Conservation (phyloP, 768 basidiomycete genomes). For the Pulveroboletus ravenelii region DNA sequence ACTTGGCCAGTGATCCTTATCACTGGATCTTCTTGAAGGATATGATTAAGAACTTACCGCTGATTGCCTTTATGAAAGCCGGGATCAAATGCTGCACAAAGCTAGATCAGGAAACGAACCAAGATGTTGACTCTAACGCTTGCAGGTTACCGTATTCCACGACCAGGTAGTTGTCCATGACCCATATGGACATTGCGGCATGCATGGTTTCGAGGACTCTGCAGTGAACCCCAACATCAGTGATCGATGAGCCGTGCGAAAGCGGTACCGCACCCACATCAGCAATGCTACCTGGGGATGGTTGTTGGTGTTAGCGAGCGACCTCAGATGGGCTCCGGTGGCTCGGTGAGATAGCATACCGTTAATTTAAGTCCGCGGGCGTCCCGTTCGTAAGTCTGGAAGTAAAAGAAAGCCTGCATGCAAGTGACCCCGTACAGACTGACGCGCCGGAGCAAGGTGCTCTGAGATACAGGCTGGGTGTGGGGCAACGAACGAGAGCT, state of each 20-base stretch:
- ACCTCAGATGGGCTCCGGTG: neutral
- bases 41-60: conserved; percentile 10
- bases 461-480: neutral
- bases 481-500: neutral
- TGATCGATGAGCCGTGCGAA: neutral
- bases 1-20: conserved; percentile 5
- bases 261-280: conserved; percentile 6
- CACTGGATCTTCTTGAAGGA: neutral
- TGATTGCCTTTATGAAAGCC: conserved; percentile 7
- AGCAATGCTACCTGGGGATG: conserved; percentile 17
- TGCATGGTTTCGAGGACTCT: conserved; percentile 22
- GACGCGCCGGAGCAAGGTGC: too few species aligned
- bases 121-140: conserved; percentile 12
- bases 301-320: neutral
- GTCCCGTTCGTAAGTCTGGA: conserved; percentile 20
- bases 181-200: conserved; percentile 19
- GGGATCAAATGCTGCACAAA: neutral
- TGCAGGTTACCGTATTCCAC: conserved; percentile 11
- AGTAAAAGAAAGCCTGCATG: conserved; percentile 27
- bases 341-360: conserved; percentile 9
- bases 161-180: conserved; percentile 25
- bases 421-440: conserved; percentile 29
- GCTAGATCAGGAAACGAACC: conserved; percentile 13
- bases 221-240: neutral
- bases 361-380: conserved; percentile 15